These are phyloP conservation scores for Didymella glomerata DNA, from an alignment of 2,329 filamentous ascomycete species.

Conservation along the genomic window DNA sequence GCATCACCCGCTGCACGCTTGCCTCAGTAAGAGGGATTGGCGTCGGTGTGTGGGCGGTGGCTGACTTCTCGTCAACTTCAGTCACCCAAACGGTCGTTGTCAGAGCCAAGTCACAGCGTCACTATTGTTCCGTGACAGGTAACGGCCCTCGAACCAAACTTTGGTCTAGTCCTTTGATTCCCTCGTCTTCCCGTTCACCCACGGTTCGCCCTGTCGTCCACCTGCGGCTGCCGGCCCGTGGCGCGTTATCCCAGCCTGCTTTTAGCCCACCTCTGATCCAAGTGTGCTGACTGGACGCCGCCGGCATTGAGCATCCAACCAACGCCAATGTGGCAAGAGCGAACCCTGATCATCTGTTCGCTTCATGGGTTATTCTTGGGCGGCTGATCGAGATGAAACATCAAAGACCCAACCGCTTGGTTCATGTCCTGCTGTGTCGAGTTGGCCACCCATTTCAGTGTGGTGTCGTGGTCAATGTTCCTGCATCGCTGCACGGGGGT, in stretches of 20 bases:
- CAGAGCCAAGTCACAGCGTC: slow-evolving; percentile 28
- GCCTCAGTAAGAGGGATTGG: slow-evolving; percentile 24
- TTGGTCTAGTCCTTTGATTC: slow-evolving; percentile 26
- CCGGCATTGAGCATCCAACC: slow-evolving; percentile 38
- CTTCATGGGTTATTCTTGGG: slow-evolving; percentile 50
- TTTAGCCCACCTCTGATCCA: slow-evolving; percentile 31
- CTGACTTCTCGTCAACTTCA: slow-evolving; percentile 23
- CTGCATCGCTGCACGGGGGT: slow-evolving; percentile 52
- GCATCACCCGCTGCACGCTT: slow-evolving; percentile 31
- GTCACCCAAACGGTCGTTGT: slow-evolving; percentile 21
- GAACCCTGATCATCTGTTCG: slow-evolving; percentile 50
- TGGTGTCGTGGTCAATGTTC: slow-evolving; percentile 53
- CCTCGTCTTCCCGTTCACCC: slow-evolving; percentile 28
- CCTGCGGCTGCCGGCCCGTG: slow-evolving; percentile 47
- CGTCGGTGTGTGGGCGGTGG: slow-evolving; percentile 29
- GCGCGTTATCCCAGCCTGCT: slow-evolving; percentile 38
- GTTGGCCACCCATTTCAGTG: slow-evolving; percentile 44
- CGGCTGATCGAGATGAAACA: slow-evolving; percentile 52
- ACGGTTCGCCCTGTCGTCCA: slow-evolving; percentile 37
- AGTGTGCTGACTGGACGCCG: slow-evolving; percentile 44
- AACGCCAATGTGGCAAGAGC: slow-evolving; percentile 33
- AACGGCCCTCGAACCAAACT: slow-evolving; percentile 39
- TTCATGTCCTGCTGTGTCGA: slow-evolving; percentile 49
- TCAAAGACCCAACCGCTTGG: slow-evolving; percentile 44
- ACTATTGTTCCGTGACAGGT: slow-evolving; percentile 46